Evolutionary conservation across 208 protist genomes (phyloP), one percentile per base, ranked within the genome.

Genomic region (Acanthamoeba castellanii): DNA sequence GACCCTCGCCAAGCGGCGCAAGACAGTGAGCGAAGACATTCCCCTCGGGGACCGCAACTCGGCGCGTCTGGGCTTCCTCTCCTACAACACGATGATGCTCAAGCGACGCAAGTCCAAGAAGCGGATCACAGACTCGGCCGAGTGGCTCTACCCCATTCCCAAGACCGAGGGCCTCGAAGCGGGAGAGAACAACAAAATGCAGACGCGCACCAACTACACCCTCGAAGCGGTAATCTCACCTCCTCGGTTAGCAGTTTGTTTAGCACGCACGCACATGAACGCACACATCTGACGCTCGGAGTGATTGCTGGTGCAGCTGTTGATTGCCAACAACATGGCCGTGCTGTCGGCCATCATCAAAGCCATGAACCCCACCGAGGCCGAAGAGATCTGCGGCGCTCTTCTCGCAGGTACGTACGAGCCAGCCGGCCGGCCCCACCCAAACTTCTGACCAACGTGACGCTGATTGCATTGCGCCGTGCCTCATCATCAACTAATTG

Each of bases 261-360:
- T 13, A 55, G 5, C 50, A 55, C 50, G 50, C 50, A 55, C 13
- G 50, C 50, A 55, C 13, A 16, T 13, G 8, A 55, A 55, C 8
- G 37, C 37, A 3, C 37, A 42, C 37, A 42, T 76, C 32, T 76
- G 32, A 76, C 34, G 25, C 45, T 11, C 68, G 3, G n/a, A 1
- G 11, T 64, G 18, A 27, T 64, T 0, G 57, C 7, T 27, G 13
- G 57, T 27, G 13, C 45, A 84, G 76, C 45, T 84, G 42, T 22
- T 84, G 34, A 45, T 84, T 55, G 76, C 76, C 76, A 84, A 84
- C 45, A 84, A 84, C 76, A 84, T 84, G 76, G 76, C 76, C 20
- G 76, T 84, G 11, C 6, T 84, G 45, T 57, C 32, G 42, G 76
- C 76, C 25, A 30, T 84, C 45, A 30, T 84, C 14, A 84, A 45